A percentile compares a stretch with the other conserved stretches of the same genome.
Evolutionary conservation across 306 rosid species (phyloP).

Genomic region (Lablab purpureus): DNA sequence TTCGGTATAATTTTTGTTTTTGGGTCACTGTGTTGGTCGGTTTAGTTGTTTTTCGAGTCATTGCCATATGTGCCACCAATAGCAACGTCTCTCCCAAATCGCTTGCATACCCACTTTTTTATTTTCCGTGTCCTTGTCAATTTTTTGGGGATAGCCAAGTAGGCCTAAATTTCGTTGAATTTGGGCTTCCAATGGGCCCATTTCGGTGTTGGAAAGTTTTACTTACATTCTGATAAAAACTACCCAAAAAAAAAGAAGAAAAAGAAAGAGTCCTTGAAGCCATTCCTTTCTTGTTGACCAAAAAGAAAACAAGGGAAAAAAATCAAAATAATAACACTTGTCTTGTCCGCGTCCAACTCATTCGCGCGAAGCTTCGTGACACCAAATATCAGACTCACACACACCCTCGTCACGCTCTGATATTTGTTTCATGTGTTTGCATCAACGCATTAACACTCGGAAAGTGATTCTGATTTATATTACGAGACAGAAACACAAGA

Average conservation of each 20-base stretch:
- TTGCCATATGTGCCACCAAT: constrained; percentile 42
- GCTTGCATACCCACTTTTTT: constrained; percentile 26
- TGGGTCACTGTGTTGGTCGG: not conserved
- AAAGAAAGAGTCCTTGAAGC: not conserved
- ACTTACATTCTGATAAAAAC: constrained; percentile 17
- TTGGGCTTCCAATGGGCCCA: constrained; percentile 52
- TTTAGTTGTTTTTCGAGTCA: constrained; percentile 50
- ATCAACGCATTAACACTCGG: constrained; percentile 7
- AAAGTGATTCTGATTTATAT: constrained; percentile 21
- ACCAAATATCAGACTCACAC: not conserved
- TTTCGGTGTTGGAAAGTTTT: constrained; percentile 49
- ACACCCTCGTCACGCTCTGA: not conserved
- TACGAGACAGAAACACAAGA: constrained; percentile 38
- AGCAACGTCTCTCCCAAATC: constrained; percentile 38
- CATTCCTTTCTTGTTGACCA: not conserved
- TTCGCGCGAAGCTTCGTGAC: not conserved
- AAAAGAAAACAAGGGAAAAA: not conserved
- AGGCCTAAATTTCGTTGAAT: constrained; percentile 49
- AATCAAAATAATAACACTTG: not conserved
- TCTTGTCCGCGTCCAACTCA: not conserved
- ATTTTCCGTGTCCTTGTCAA: constrained; percentile 20
- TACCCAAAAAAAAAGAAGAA: not conserved
- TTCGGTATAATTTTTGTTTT: constrained; percentile 23
- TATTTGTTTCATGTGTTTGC: constrained; percentile 39
- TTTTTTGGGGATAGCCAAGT: constrained; percentile 41